Percentiles rank a stretch among this genome's conserved stretches.
phyloP scores from a whole-genome alignment of 164 flowering plant species.

The Tinospora cordifolia region DNA sequence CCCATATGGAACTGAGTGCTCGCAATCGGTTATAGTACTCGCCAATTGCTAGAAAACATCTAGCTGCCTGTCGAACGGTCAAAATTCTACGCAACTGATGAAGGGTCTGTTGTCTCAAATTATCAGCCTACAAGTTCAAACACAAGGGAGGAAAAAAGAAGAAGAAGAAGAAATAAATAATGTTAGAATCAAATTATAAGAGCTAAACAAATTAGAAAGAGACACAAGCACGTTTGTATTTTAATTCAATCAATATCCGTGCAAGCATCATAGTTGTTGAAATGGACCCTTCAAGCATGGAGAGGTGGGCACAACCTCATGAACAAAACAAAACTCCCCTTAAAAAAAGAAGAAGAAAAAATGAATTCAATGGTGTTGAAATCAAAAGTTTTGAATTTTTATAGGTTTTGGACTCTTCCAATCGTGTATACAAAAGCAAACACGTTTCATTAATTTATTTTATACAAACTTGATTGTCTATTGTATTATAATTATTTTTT shows the following conservation, averaged over 20 bases:
- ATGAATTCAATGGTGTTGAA: conserved; percentile 22
- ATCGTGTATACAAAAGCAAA: conserved; percentile 22
- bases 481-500: too few relatives aligned
- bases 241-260: neutral
- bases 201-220: conserved; percentile 2
- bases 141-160: neutral
- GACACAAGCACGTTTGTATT: conserved; percentile 8
- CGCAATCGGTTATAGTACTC: conserved; percentile 82
- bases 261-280: conserved; percentile 7
- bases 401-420: conserved; percentile 33
- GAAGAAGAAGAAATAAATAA: neutral
- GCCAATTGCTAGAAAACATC: conserved; percentile 79
- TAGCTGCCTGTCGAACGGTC: conserved; percentile 83
- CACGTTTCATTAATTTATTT: neutral
- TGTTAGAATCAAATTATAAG: neutral
- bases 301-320: conserved; percentile 16
- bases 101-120: conserved; percentile 88
- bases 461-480: neutral
- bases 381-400: conserved; percentile 17
- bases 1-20: conserved; percentile 91
- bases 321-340: too few relatives aligned
- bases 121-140: conserved; percentile 62
- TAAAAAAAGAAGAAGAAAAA: too few relatives aligned
- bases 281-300: conserved; percentile 3
- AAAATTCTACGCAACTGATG: conserved; percentile 73